These are phyloP conservation scores for Xeromyces bisporus DNA, from an alignment of 495 filamentous ascomycete species.

Conservation along the genomic window DNA sequence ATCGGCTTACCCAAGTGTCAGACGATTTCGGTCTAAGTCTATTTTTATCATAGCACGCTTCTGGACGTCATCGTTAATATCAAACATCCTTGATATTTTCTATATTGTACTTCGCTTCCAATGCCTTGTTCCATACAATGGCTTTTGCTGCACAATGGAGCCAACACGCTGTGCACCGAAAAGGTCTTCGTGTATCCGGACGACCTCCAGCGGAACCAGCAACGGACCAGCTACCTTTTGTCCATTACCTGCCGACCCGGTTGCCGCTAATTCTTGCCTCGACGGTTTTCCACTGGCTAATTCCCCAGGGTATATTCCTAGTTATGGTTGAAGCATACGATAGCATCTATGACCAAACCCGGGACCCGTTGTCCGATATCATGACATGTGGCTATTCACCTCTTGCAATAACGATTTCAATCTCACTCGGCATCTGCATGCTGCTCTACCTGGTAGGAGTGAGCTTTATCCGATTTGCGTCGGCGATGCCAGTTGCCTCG, in stretches of 20 bases:
- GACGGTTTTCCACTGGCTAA: constrained; percentile 22
- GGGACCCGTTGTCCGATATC: constrained; percentile 1
- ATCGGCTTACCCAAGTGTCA: too few relatives aligned
- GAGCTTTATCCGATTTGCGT: constrained; percentile 10
- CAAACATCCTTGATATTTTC: constrained; percentile 2
- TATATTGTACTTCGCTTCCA: constrained; percentile 19
- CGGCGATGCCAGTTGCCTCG: constrained; percentile 22
- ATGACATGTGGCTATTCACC: constrained; percentile 16
- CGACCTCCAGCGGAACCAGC: constrained; percentile 17
- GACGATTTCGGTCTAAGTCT: too few relatives aligned
- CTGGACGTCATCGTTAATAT: too few relatives aligned
- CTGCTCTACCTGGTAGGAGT: constrained; percentile 3
- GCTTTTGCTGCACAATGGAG: constrained; percentile 16
- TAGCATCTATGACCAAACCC: not conserved
- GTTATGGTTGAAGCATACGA: constrained; percentile 8
- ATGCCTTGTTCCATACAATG: constrained; percentile 21
- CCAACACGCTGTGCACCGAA: constrained; percentile 9
- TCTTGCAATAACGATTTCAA: constrained; percentile 11
- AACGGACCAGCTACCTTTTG: constrained; percentile 30
- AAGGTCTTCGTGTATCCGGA: constrained; percentile 27
- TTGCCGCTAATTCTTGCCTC: constrained; percentile 14
- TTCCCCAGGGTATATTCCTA: constrained; percentile 26
- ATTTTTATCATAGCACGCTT: too few relatives aligned
- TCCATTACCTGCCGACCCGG: constrained; percentile 24
- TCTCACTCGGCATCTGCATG: constrained; percentile 13